Base-by-base conservation (phyloP, 2,329 filamentous ascomycete species). In the Penicillium sp. region DNA sequence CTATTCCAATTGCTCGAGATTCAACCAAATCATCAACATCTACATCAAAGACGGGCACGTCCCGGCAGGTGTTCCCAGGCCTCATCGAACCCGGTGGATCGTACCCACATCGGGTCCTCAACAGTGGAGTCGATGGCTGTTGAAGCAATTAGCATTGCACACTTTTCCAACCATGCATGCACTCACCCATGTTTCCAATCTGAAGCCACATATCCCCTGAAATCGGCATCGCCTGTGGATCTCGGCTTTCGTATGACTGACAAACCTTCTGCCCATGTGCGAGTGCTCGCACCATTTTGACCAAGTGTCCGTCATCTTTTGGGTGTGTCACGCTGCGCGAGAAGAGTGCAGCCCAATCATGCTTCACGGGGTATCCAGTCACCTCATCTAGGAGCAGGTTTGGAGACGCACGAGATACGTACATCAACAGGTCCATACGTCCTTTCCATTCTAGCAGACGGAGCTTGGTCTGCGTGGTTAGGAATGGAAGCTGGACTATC, bases 381-480 rank as follows among this genome's bases (percentile, higher is more conserved):
- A 95, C 77, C 39, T 82, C 76, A 3, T 82, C 74, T 0, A 80
- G 47, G 0, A 77, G 69, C 0, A 90, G 75, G 0, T 76, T 67
- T 0, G 88, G 84, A 1, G 76, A 77, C 3, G 77, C 78, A 8
- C 85, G 77, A 1, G 84, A 86, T 0, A 84, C 79, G 64, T 94
- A 95, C 68, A 89, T 75, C 5, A 83, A 61, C 5, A 95, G 71
- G 62, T 93, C 87, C 56, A 83, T 69, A 34, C 89, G 80, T 40
- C 84, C 86, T 67, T 94, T 95, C 80, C 83, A 90, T 67, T 93
- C 86, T 6, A 95, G 73, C 0, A 95, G 70, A 5, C 87, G 81
- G 10, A 76, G 72, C 62, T 90, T 91, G 39, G 74, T 72, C 6
- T 74, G 72, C 0, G 69, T 35, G 89, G 74, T 78, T 79, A 93